Evolutionary conservation across 2,329 filamentous ascomycete species (phyloP).

Genomic region (Verticillium dahliae): DNA sequence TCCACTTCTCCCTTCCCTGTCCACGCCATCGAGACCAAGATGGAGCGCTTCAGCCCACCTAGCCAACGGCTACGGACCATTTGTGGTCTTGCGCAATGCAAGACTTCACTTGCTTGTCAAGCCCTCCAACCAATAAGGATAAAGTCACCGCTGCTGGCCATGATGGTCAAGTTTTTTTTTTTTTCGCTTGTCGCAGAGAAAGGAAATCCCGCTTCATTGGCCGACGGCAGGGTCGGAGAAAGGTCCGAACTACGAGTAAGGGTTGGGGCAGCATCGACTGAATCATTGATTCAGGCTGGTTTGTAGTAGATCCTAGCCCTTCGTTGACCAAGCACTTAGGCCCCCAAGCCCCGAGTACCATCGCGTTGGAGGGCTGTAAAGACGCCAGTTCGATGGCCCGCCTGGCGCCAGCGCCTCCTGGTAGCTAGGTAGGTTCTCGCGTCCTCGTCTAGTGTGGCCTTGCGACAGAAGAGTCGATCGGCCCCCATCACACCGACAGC

Average conservation of each 20-base stretch:
- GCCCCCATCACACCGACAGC: background rate
- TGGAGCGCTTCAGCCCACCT: background rate
- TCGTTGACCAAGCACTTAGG: background rate
- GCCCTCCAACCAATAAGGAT: background rate
- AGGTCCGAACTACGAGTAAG: background rate
- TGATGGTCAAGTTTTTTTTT: background rate
- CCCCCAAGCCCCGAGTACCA: background rate
- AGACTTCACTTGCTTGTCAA: background rate
- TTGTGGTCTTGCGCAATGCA: background rate
- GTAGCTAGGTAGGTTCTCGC: background rate
- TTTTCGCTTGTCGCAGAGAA: background rate
- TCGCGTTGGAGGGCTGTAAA: background rate
- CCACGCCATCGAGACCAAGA: background rate
- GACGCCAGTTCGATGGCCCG: background rate
- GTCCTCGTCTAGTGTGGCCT: background rate
- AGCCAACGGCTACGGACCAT: background rate
- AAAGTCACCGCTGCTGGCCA: background rate
- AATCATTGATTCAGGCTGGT: background rate
- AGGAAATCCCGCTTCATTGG: background rate
- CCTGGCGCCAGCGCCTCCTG: background rate
- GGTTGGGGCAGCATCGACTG: background rate
- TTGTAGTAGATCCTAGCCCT: background rate
- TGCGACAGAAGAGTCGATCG: background rate
- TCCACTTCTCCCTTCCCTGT: background rate
- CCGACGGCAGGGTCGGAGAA: background rate